Base-by-base conservation (phyloP, 169 alveolate species). In the Babesia bigemina region DNA sequence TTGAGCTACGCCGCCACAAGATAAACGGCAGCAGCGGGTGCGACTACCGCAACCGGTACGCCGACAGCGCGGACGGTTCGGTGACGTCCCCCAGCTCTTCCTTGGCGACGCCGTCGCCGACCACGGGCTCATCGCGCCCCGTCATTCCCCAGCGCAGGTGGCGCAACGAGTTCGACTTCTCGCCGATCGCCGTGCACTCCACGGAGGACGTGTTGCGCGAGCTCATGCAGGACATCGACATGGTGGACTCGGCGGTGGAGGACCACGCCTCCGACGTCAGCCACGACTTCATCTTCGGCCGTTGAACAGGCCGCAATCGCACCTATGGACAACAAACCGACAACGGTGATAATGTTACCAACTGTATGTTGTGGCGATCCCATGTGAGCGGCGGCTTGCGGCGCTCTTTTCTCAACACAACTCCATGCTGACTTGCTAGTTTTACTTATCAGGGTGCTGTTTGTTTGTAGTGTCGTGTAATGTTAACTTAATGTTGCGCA, bases 131-230 rank as follows among this genome's bases (percentile, higher is more conserved):
- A 0, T 2, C 19, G 19, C 76, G 39, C 13, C 66, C 48, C 44
- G 65, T 67, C 3, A 21, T 58, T 8, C 76, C 76, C 4, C 21
- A 55, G 11, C 76, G 55, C 39, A n/a, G 16, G 10, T 67, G 76
- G 76, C 47, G 65, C 39, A 67, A 52, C 53, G 76, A 67, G 56
- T 67, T 67, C 42, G 76, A 67, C 56, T 67, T 67, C 24, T 42
- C 61, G 55, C 76, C 76, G n/a, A 33, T 67, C 19, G 65, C 66
- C 26, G 53, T 67, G 22, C 76, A 67, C 48, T 29, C 67, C 17
- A 65, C 66, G 52, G 60, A 50, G 65, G 76, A 67, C 42, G 76
- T 67, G 42, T 22, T 67, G 57, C 29, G 39, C 22, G 76, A 67
- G 76, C 76, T 67, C 14, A 52, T 67, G 76, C 57, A 26, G 65